A percentile compares a stretch with the other conserved stretches of the same genome.
Evolutionary conservation across 495 filamentous ascomycete species (phyloP).

Genomic region (Xylaria telfairii): DNA sequence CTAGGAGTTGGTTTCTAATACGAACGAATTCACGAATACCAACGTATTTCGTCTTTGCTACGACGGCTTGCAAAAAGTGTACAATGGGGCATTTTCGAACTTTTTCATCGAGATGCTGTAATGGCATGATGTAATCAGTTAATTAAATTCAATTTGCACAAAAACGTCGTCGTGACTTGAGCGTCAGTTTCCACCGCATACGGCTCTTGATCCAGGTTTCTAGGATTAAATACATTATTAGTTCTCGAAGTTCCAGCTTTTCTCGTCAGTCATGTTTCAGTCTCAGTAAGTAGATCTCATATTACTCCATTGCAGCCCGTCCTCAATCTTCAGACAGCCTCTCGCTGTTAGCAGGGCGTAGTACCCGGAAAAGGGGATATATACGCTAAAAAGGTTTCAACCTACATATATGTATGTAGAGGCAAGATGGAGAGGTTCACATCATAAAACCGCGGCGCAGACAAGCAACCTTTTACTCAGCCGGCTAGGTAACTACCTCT

Average conservation of each 20-base stretch:
- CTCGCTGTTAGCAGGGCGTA: not conserved
- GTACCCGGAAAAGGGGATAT: not conserved
- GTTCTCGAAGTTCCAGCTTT: not conserved
- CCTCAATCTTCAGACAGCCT: not conserved
- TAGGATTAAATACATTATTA: not conserved
- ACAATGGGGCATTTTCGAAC: conserved; percentile 11
- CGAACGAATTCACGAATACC: not conserved
- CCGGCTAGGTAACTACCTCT: too few relatives aligned
- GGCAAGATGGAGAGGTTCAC: not conserved
- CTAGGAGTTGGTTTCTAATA: conserved; percentile 8
- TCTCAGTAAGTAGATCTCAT: not conserved
- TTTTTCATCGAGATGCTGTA: conserved; percentile 6
- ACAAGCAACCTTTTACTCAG: not conserved
- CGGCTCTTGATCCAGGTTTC: not conserved
- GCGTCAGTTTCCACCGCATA: not conserved
- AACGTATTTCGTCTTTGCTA: not conserved
- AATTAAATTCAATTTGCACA: conserved; percentile 18
- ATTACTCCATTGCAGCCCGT: not conserved
- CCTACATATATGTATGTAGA: not conserved
- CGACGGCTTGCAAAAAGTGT: conserved; percentile 16
- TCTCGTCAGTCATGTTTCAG: not conserved
- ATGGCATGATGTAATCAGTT: conserved; percentile 8
- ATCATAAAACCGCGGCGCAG: not conserved
- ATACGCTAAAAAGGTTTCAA: not conserved
- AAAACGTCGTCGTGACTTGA: conserved; percentile 10